A percentile compares a stretch with the other conserved stretches of the same genome.
phyloP scores from a whole-genome alignment of 2,329 filamentous ascomycete species.

The Fusarium chaquense region DNA sequence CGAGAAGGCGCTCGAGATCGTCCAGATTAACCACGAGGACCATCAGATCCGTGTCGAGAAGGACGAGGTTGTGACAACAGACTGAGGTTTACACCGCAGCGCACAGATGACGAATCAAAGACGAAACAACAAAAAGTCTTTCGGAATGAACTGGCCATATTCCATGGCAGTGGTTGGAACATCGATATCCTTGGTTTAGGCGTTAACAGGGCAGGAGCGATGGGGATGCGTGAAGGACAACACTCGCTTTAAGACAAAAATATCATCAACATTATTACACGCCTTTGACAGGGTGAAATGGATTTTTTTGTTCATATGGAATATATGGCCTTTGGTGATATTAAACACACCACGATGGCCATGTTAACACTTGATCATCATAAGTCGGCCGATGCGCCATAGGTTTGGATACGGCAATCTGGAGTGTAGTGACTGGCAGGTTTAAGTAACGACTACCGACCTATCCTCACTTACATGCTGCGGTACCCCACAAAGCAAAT shows the following conservation, averaged over 20 bases:
- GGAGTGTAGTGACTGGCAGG: not conserved
- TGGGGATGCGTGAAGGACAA: conserved; percentile 21
- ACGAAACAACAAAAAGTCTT: conserved; percentile 27
- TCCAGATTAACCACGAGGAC: conserved; percentile 70
- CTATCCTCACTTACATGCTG: not conserved
- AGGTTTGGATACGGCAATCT: not conserved
- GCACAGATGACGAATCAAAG: conserved; percentile 15
- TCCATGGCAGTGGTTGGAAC: conserved; percentile 19
- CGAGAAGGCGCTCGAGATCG: conserved; percentile 73
- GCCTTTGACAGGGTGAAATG: conserved; percentile 5
- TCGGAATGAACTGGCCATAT: conserved; percentile 18
- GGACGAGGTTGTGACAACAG: conserved; percentile 73
- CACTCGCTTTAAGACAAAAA: conserved; percentile 33
- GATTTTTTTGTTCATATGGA: not conserved
- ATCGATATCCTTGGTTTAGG: conserved; percentile 32
- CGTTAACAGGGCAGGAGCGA: conserved; percentile 41
- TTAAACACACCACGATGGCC: not conserved
- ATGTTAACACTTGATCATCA: not conserved
- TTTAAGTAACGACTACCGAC: not conserved
- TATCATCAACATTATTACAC: conserved; percentile 8
- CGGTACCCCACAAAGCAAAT: not conserved
- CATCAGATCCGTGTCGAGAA: conserved; percentile 73
- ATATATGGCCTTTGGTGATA: not conserved
- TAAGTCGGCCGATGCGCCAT: not conserved
- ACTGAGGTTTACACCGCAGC: conserved; percentile 11